A percentile compares a stretch with the other conserved stretches of the same genome.
phyloP scores from a whole-genome alignment of 441 rosid genomes.

The Brassica hybrid region DNA sequence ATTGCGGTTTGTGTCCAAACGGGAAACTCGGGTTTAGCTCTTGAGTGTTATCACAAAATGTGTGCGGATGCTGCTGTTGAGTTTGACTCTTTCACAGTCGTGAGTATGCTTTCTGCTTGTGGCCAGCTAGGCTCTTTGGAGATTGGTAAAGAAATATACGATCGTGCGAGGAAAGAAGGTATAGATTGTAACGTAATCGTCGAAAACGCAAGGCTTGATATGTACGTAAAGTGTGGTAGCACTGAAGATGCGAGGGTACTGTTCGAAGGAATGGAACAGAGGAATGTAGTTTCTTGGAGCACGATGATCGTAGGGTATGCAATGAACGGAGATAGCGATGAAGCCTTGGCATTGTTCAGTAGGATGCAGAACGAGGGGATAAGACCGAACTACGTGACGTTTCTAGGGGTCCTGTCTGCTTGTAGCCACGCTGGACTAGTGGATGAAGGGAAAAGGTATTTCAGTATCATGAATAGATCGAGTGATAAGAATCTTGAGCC shows the following conservation, averaged over 20 bases:
- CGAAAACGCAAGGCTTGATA: slow-evolving; percentile 53
- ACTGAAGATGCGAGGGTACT: slow-evolving; percentile 42
- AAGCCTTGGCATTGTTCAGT: slow-evolving; percentile 48
- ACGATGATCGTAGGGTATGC: slow-evolving; percentile 55
- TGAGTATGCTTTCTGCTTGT: slow-evolving; percentile 53
- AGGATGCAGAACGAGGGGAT: slow-evolving; percentile 46
- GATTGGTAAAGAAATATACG: slow-evolving; percentile 46
- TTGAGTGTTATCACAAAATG: slow-evolving; percentile 46
- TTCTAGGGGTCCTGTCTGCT: slow-evolving; percentile 51
- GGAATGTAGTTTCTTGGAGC: slow-evolving; percentile 56
- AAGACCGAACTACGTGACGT: slow-evolving; percentile 49
- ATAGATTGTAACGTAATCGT: slow-evolving; percentile 47
- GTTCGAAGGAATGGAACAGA: slow-evolving; percentile 43
- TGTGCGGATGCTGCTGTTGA: slow-evolving; percentile 29
- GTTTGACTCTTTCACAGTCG: slow-evolving; percentile 48
- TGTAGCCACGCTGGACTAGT: slow-evolving; percentile 55
- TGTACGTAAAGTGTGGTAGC: slow-evolving; percentile 54
- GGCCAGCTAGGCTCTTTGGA: slow-evolving; percentile 54
- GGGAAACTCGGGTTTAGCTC: slow-evolving; percentile 46
- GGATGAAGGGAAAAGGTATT: slow-evolving; percentile 46
- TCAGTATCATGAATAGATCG: slow-evolving; percentile 39
- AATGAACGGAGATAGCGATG: slow-evolving; percentile 49
- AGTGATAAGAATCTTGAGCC: slow-evolving; percentile 43
- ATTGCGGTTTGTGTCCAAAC: slow-evolving; percentile 48
- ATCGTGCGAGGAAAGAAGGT: slow-evolving; percentile 34